Conservation (phyloP, 2,329 filamentous ascomycete genomes). For the Diaporthe citri region DNA sequence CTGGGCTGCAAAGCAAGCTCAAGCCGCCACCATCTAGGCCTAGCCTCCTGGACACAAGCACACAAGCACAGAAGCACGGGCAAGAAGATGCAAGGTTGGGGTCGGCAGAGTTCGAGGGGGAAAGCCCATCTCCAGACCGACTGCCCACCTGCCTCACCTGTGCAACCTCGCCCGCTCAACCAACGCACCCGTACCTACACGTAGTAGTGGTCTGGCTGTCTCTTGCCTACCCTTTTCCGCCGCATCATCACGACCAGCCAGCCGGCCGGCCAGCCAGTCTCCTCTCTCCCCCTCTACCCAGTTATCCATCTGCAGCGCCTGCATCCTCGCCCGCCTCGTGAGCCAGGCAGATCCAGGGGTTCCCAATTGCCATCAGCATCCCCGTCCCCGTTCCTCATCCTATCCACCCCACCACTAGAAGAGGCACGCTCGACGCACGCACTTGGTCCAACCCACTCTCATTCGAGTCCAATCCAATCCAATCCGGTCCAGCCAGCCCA, state of each 20-base stretch:
- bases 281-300: background rate
- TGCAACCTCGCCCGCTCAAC: constrained; percentile 15
- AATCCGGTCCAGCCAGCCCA: constrained; percentile 1
- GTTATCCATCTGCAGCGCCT: background rate
- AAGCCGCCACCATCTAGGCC: constrained; percentile 20
- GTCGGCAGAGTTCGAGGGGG: constrained; percentile 21
- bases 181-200: background rate
- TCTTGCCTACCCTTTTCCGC: background rate
- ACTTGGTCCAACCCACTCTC: constrained; percentile 27
- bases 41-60: constrained; percentile 18
- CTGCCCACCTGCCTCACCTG: constrained; percentile 25
- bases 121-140: constrained; percentile 15
- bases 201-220: background rate
- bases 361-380: constrained; percentile 1
- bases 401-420: constrained; percentile 21
- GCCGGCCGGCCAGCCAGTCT: too few relatives aligned
- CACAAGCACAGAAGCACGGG: constrained; percentile 19
- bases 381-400: constrained; percentile 21
- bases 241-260: constrained; percentile 8
- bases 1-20: constrained; percentile 27
- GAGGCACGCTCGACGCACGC: constrained; percentile 18
- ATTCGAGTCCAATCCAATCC: constrained; percentile 25
- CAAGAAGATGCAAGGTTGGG: constrained; percentile 14
- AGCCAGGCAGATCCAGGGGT: constrained; percentile 20
- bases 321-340: constrained; percentile 7